phyloP scores from a whole-genome alignment of 768 basidiomycete genomes.

The Lactifluus piperatus region DNA sequence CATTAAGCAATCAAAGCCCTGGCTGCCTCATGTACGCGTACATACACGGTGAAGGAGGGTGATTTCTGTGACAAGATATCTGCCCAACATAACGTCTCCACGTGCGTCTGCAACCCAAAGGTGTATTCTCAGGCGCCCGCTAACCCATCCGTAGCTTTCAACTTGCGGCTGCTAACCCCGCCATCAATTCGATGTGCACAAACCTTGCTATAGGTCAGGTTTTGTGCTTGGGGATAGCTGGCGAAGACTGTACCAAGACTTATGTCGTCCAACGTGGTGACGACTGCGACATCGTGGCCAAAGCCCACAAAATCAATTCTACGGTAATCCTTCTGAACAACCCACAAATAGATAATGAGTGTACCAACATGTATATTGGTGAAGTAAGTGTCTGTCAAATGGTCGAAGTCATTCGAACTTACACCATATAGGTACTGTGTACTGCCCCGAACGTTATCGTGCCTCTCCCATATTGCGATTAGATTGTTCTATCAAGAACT shows the following conservation, averaged over 20 bases:
- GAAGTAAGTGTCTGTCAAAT: constrained; percentile 42
- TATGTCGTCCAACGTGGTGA: constrained; percentile 51
- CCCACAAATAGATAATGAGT: constrained; percentile 53
- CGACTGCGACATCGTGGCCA: constrained; percentile 45
- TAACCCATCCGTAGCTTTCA: constrained; percentile 47
- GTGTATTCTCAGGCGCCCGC: not conserved
- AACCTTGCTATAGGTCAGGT: constrained; percentile 44
- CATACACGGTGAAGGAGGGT: constrained; percentile 45
- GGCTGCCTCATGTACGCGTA: constrained; percentile 43
- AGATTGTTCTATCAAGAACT: not conserved
- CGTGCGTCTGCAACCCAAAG: constrained; percentile 33
- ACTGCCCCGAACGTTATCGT: not conserved
- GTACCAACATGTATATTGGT: constrained; percentile 64
- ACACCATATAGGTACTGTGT: constrained; percentile 3
- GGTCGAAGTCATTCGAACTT: not conserved
- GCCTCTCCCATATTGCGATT: constrained; percentile 6
- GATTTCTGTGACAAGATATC: constrained; percentile 67
- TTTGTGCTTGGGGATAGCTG: constrained; percentile 54
- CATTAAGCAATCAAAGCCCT: not conserved
- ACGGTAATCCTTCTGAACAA: constrained; percentile 60
- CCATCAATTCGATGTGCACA: constrained; percentile 38
- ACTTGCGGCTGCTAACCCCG: constrained; percentile 53
- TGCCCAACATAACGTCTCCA: constrained; percentile 50
- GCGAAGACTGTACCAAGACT: constrained; percentile 53
- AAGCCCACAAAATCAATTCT: constrained; percentile 35